A percentile compares a stretch with the other conserved stretches of the same genome.
Evolutionary conservation across 2,329 filamentous ascomycete genomes (phyloP).

Genomic region (Colletotrichum tofieldiae): DNA sequence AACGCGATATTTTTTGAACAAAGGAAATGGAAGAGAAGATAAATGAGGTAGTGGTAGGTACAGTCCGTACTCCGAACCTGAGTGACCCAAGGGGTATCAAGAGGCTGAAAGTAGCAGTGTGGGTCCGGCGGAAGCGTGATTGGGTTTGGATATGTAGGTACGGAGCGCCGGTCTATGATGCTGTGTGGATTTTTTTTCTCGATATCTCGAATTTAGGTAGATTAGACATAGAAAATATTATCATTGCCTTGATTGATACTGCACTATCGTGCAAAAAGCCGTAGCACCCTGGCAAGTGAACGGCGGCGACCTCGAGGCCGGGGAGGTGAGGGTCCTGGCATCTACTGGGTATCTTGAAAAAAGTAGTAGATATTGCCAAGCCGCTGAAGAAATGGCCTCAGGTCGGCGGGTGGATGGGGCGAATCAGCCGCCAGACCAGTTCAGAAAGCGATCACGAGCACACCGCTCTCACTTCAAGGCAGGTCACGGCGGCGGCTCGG

Average conservation of each 20-base stretch:
- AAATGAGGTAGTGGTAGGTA: slow-evolving; percentile 39
- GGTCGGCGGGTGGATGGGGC: slow-evolving; percentile 12
- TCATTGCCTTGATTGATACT: slow-evolving; percentile 35
- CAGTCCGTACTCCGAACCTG: slow-evolving; percentile 37
- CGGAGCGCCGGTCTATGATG: slow-evolving; percentile 40
- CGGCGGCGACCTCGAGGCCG: slow-evolving; percentile 35
- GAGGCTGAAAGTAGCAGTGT: slow-evolving; percentile 27
- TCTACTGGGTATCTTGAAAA: slow-evolving; percentile 42
- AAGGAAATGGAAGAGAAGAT: slow-evolving; percentile 4
- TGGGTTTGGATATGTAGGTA: slow-evolving; percentile 22
- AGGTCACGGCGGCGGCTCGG: slow-evolving; percentile 59
- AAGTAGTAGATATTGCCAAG: slow-evolving; percentile 39
- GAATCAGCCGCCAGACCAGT: not conserved
- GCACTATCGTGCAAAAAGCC: slow-evolving; percentile 35
- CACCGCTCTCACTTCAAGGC: slow-evolving; percentile 48
- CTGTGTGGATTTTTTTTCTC: slow-evolving; percentile 20
- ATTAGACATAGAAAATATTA: slow-evolving; percentile 44
- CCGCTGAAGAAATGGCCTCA: slow-evolving; percentile 32
- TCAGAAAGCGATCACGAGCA: slow-evolving; percentile 1
- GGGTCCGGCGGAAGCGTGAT: slow-evolving; percentile 23
- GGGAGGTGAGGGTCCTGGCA: slow-evolving; percentile 19
- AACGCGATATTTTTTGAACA: slow-evolving; percentile 31
- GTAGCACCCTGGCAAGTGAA: slow-evolving; percentile 17
- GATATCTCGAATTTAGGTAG: slow-evolving; percentile 35
- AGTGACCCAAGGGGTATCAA: slow-evolving; percentile 37